phyloP scores from a whole-genome alignment of 257 asterid species.

The Nicotiana undulata region DNA sequence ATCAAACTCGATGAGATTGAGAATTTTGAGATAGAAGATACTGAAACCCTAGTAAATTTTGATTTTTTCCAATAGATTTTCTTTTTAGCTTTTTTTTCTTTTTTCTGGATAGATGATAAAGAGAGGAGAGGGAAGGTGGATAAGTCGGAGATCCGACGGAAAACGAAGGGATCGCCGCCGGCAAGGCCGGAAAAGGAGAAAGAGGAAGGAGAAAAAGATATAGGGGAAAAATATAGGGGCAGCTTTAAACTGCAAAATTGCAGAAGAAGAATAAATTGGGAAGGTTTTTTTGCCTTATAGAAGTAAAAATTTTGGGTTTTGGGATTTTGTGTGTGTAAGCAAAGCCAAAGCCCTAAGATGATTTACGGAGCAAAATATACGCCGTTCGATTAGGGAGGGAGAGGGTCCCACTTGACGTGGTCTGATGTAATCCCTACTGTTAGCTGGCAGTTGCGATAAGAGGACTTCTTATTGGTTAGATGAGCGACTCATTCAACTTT shows the following conservation, averaged over 20 bases:
- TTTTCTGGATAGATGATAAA: constrained; percentile 4
- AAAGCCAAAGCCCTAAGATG: constrained; percentile 25
- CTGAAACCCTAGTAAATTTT: constrained; percentile 17
- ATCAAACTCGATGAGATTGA: constrained; percentile 12
- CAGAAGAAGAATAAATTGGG: not conserved
- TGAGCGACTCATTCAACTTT: not conserved
- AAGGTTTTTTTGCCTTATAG: not conserved
- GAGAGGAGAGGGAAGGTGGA: constrained; percentile 51
- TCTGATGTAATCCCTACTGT: not conserved
- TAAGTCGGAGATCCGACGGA: constrained; percentile 38
- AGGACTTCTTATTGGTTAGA: not conserved
- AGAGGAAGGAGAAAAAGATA: not conserved
- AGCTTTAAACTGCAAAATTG: constrained; percentile 12
- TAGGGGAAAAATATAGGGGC: constrained; percentile 1
- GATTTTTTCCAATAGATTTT: constrained; percentile 23
- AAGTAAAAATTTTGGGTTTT: not conserved
- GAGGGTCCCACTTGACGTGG: constrained; percentile 23
- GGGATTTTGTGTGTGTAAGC: constrained; percentile 17
- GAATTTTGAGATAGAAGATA: constrained; percentile 10
- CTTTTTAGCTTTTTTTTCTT: constrained; percentile 20
- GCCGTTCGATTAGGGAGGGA: constrained; percentile 29
- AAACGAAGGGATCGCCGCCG: constrained; percentile 30
- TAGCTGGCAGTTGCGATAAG: constrained; percentile 7
- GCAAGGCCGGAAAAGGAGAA: constrained; percentile 15
- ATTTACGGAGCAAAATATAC: constrained; percentile 5